phyloP scores from a whole-genome alignment of 73 alveolate species.

The Tetrahymena borealis region DNA sequence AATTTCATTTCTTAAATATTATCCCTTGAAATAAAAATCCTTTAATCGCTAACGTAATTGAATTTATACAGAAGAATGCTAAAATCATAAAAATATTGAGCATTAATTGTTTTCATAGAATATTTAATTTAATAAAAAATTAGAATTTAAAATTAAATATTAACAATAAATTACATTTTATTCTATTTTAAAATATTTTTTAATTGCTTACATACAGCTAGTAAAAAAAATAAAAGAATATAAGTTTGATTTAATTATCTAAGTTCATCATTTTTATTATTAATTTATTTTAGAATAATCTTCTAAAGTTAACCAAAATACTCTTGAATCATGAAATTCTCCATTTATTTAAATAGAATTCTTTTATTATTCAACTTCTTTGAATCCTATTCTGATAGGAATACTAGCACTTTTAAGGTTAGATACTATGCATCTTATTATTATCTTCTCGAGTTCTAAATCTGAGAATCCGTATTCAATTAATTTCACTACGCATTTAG shows the following conservation, averaged over 20 bases:
- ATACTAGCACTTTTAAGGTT: not conserved
- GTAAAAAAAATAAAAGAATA: no score
- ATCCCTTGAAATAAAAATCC: no score
- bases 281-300: not conserved
- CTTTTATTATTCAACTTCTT: not conserved
- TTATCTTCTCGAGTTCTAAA: not conserved
- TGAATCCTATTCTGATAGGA: not conserved
- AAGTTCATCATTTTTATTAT: not conserved
- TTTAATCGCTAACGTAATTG: no score
- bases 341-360: not conserved
- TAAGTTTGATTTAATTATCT: not conserved
- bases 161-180: no score
- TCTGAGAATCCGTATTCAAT: not conserved
- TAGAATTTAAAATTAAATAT: no score
- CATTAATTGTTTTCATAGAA: no score
- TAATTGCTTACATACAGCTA: no score
- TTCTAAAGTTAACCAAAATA: not conserved
- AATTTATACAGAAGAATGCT: no score
- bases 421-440: not conserved
- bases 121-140: no score
- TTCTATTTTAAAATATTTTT: no score
- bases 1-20: no score
- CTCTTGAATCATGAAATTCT: not conserved
- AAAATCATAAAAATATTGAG: no score
- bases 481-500: not conserved